Conservation (phyloP, 129 eudicot genomes). For the Pseudognaphalium luteoalbum region DNA sequence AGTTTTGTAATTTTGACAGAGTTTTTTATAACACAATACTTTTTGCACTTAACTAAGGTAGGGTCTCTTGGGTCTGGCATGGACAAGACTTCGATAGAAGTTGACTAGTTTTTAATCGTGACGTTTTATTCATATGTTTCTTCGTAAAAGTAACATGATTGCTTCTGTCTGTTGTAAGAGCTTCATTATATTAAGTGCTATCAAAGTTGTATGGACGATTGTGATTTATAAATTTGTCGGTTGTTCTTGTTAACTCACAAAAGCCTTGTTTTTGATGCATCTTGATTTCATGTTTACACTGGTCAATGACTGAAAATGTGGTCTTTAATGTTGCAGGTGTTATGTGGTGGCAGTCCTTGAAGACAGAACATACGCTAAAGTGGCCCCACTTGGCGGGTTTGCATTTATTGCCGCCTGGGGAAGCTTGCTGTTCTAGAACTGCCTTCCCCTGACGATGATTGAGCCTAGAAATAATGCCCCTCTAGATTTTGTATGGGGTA, state of each 20-base stretch:
- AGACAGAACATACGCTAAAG: constrained; percentile 71
- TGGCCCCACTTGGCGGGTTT: constrained; percentile 95
- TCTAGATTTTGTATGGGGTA: constrained; percentile 8
- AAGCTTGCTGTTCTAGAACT: constrained; percentile 69
- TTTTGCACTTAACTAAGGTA: neutral
- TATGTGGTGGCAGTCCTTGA: constrained; percentile 80
- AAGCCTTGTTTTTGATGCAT: neutral
- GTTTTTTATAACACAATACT: neutral
- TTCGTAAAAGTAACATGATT: neutral
- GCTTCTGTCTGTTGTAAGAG: constrained; percentile 2
- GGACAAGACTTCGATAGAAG: neutral
- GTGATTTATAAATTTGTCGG: neutral
- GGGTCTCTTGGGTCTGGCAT: neutral
- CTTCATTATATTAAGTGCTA: neutral
- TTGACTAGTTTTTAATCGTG: neutral
- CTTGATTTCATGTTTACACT: constrained; percentile 1
- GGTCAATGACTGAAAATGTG: constrained; percentile 25
- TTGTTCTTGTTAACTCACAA: neutral
- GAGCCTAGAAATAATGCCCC: constrained; percentile 11
- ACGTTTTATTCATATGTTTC: neutral
- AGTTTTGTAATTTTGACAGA: neutral
- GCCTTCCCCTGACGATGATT: constrained; percentile 13
- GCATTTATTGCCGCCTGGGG: constrained; percentile 97
- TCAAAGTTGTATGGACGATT: constrained; percentile 9
- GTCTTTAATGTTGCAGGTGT: constrained; percentile 59